These are phyloP conservation scores for Choiromyces venosus DNA, from an alignment of 495 filamentous ascomycete species.

Conservation along the genomic window DNA sequence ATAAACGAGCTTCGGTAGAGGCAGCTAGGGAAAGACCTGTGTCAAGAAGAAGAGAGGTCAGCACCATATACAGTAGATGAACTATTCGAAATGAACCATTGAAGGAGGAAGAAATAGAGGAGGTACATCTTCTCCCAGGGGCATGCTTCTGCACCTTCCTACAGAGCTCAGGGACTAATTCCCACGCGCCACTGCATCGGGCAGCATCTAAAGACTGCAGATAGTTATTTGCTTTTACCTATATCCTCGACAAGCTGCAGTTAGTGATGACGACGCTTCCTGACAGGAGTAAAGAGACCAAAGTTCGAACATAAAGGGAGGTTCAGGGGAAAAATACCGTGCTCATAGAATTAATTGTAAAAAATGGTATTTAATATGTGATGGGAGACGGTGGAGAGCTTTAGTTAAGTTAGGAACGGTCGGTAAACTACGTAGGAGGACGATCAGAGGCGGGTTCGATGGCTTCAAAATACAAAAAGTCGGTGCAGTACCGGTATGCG, in stretches of 20 bases:
- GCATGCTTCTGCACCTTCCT: slow-evolving; percentile 93
- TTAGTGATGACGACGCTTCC: not conserved
- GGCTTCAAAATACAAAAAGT: not conserved
- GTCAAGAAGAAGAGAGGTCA: slow-evolving; percentile 4
- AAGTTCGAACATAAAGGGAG: not conserved
- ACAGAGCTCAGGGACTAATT: slow-evolving; percentile 76
- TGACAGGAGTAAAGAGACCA: slow-evolving; percentile 5
- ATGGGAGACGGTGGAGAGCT: not conserved
- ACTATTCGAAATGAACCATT: not conserved
- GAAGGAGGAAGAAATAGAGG: slow-evolving; percentile 8
- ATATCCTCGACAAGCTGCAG: slow-evolving; percentile 4
- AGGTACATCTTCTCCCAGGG: slow-evolving; percentile 74
- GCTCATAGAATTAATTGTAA: slow-evolving; percentile 35
- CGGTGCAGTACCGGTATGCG: not conserved
- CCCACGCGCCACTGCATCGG: slow-evolving; percentile 82
- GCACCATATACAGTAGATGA: slow-evolving; percentile 13
- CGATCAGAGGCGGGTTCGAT: not conserved
- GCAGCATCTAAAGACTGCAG: slow-evolving; percentile 74
- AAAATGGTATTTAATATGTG: not conserved
- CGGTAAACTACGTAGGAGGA: not conserved
- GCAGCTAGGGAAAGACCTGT: slow-evolving; percentile 37
- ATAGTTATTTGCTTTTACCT: slow-evolving; percentile 75
- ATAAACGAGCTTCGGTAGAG: slow-evolving; percentile 34
- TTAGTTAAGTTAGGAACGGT: not conserved
- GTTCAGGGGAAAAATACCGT: slow-evolving; percentile 23